These are phyloP conservation scores for Volvox carteri DNA, from an alignment of 163 green algal genomes.

Conservation along the genomic window DNA sequence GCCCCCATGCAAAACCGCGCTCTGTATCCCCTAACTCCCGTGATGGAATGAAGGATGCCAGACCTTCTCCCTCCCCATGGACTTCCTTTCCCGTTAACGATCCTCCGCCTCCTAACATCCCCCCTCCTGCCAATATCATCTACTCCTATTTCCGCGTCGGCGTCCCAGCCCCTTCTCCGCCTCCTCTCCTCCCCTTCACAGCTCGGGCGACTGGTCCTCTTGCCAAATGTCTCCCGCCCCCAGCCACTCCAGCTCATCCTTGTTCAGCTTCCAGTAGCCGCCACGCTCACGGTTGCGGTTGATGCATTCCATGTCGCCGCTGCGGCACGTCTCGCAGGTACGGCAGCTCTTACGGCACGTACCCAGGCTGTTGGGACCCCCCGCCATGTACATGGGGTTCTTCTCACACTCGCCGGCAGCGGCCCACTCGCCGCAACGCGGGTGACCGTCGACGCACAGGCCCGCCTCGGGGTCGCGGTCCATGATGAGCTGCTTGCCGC, in stretches of 20 bases:
- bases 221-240: conserved; percentile 42
- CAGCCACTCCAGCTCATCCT: conserved; percentile 55
- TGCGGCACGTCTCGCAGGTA: conserved; percentile 57
- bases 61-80: too few relatives aligned
- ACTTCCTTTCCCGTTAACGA: too few relatives aligned
- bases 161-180: too few relatives aligned
- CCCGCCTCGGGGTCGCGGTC: conserved; percentile 20
- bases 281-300: conserved; percentile 62
- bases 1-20: too few relatives aligned
- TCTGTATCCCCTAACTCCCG: too few relatives aligned
- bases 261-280: conserved; percentile 49
- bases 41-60: too few relatives aligned
- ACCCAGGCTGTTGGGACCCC: conserved; percentile 53
- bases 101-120: too few relatives aligned
- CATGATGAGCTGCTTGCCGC: background rate
- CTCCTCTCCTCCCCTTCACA: too few relatives aligned
- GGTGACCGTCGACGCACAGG: conserved; percentile 56
- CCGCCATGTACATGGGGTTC: conserved; percentile 73
- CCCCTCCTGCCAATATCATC: too few relatives aligned
- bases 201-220: conserved; percentile 36
- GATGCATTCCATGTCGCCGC: conserved; percentile 56
- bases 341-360: conserved; percentile 65
- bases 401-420: conserved; percentile 67
- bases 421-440: conserved; percentile 67
- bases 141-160: too few relatives aligned